Percentiles rank a stretch among this genome's conserved stretches.
Evolutionary conservation across 2,329 filamentous ascomycete genomes (phyloP).

Genomic region (Sporothrix brunneoviolacea): DNA sequence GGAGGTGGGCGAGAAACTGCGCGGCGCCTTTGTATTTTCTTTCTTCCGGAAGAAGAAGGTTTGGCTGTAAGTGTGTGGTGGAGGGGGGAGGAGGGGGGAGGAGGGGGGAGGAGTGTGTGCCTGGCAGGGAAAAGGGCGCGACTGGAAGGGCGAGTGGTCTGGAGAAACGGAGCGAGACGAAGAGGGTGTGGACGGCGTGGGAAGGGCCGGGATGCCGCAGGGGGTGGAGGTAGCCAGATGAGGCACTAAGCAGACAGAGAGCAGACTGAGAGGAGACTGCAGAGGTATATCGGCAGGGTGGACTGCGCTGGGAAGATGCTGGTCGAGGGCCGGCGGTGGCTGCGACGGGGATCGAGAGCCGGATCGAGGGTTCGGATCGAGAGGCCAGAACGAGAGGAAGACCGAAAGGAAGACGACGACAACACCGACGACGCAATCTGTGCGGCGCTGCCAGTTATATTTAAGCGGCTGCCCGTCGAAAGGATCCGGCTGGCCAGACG

Average conservation of each 20-base stretch:
- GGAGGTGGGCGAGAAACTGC: neutral
- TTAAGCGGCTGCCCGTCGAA: neutral
- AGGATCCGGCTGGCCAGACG: conserved; percentile 1
- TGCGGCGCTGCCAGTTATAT: no score
- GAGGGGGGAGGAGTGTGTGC: neutral
- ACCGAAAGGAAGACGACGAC: no score
- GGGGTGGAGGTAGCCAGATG: conserved; percentile 2
- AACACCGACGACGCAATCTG: no score
- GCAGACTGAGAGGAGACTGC: no score
- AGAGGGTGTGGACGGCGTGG: neutral
- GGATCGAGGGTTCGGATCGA: no score
- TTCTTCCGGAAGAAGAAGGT: conserved; percentile 9
- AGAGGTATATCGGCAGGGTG: no score
- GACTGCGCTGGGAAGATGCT: no score
- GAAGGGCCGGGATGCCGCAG: conserved; percentile 6
- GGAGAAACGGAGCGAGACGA: neutral
- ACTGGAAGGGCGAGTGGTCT: neutral
- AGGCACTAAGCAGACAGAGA: no score
- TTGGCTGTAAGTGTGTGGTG: conserved; percentile 5
- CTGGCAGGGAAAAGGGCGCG: neutral
- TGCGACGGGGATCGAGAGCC: no score
- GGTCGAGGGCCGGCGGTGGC: no score
- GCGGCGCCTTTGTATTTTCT: conserved; percentile 4
- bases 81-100: neutral
- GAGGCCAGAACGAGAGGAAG: no score